Conservation (phyloP, 2,329 filamentous ascomycete species). For the Cytospora chrysosperma region DNA sequence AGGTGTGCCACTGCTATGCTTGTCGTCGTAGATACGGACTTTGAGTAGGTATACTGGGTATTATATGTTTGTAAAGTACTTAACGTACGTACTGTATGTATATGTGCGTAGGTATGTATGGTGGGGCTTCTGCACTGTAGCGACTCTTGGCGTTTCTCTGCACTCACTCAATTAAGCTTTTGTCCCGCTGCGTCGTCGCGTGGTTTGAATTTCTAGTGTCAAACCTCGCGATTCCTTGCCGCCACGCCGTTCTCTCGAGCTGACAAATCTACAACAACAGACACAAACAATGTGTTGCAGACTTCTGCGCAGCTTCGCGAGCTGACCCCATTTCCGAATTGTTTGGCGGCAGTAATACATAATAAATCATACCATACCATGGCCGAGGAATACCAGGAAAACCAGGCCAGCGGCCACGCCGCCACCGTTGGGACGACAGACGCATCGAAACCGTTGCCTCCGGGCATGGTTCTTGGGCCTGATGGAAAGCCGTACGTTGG, state of each 20-base stretch:
- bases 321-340: neutral
- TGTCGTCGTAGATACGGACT: too few species aligned
- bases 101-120: too few species aligned
- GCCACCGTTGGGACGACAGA: conserved; percentile 30
- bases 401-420: conserved; percentile 27
- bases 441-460: conserved; percentile 58
- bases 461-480: conserved; percentile 72
- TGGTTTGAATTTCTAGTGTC: neutral
- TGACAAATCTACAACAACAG: conserved; percentile 12
- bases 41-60: too few species aligned
- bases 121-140: neutral
- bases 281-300: neutral
- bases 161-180: conserved; percentile 10
- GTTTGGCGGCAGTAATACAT: neutral
- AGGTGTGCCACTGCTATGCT: too few species aligned
- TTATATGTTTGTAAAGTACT: too few species aligned
- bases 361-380: conserved; percentile 29
- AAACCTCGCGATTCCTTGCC: neutral
- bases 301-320: neutral
- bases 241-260: neutral
- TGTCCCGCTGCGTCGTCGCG: too few species aligned
- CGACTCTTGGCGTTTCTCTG: neutral
- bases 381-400: conserved; percentile 39
- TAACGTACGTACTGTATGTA: too few species aligned
- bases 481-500: conserved; percentile 78